A percentile compares a stretch with the other conserved stretches of the same genome.
Conservation (phyloP, 768 basidiomycete species). For the Kwoniella sp. region DNA sequence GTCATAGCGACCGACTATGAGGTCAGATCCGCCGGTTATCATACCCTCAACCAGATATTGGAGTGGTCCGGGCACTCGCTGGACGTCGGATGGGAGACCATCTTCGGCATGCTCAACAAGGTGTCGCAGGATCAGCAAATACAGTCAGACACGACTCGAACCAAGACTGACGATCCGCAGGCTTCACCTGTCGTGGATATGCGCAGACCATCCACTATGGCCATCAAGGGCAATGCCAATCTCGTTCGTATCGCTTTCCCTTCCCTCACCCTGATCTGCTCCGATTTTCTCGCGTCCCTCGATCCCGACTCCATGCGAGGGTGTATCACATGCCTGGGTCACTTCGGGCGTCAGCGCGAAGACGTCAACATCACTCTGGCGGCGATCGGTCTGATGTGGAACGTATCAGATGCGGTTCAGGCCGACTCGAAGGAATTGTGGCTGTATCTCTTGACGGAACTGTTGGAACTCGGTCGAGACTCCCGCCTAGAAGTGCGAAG, state of each 20-base stretch:
- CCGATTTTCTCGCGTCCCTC: constrained; percentile 76
- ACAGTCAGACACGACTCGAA: neutral
- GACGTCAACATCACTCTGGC: constrained; percentile 96
- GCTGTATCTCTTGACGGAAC: constrained; percentile 83
- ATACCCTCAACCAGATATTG: constrained; percentile 82
- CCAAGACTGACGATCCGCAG: constrained; percentile 51
- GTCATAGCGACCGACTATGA: constrained; percentile 61
- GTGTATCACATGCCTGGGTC: constrained; percentile 84
- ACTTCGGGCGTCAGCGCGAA: constrained; percentile 77
- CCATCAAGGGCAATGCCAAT: constrained; percentile 61
- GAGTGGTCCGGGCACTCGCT: constrained; percentile 88
- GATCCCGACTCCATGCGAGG: constrained; percentile 74
- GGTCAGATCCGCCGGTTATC: constrained; percentile 78
- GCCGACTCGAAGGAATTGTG: constrained; percentile 80
- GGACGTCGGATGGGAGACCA: constrained; percentile 84
- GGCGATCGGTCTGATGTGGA: constrained; percentile 88
- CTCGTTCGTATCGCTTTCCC: constrained; percentile 92
- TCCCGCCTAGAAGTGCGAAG: constrained; percentile 79
- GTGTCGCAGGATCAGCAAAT: constrained; percentile 59
- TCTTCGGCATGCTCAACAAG: constrained; percentile 86
- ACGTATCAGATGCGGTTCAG: constrained; percentile 91
- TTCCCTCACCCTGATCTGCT: constrained; percentile 83
- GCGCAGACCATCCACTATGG: constrained; percentile 57
- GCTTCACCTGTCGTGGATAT: neutral
- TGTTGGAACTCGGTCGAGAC: constrained; percentile 77